Conservation (phyloP, 108 stramenopile species). For the Parietichytrium sp. region DNA sequence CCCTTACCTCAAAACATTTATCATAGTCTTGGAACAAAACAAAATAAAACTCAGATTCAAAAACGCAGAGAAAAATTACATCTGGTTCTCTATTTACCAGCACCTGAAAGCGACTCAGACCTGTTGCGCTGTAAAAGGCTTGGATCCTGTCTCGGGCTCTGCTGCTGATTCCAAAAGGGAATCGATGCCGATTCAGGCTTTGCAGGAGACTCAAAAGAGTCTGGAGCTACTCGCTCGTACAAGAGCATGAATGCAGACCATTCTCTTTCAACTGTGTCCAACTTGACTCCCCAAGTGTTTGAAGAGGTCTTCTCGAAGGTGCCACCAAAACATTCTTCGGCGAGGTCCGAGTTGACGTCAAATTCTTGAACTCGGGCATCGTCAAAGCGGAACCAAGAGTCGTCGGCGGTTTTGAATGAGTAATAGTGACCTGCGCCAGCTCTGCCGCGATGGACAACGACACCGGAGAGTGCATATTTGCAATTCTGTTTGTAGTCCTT, state of each 20-base stretch:
- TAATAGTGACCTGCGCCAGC: slow-evolving; percentile 37
- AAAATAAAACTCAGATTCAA: too few species aligned
- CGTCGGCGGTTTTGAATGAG: slow-evolving; percentile 1
- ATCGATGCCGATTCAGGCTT: too few species aligned
- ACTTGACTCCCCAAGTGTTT: not conserved
- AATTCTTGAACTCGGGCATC: not conserved
- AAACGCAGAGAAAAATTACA: too few species aligned
- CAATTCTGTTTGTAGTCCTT: not conserved
- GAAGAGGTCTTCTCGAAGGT: not conserved
- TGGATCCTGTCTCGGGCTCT: too few species aligned
- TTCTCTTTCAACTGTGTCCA: slow-evolving; percentile 8
- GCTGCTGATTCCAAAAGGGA: too few species aligned
- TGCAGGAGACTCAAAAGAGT: too few species aligned
- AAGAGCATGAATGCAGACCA: slow-evolving; percentile 14
- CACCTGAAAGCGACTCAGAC: too few species aligned
- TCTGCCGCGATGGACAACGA: not conserved
- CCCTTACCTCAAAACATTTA: too few species aligned
- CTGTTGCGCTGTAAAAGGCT: too few species aligned
- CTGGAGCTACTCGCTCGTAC: slow-evolving; percentile 30
- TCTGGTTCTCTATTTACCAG: too few species aligned
- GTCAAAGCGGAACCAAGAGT: slow-evolving; percentile 24
- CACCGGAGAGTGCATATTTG: not conserved
- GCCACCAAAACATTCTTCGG: slow-evolving; percentile 4
- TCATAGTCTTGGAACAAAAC: too few species aligned
- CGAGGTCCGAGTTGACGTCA: not conserved